Evolutionary conservation across 345 rosid genomes (phyloP).

Genomic region (Brassica incana): DNA sequence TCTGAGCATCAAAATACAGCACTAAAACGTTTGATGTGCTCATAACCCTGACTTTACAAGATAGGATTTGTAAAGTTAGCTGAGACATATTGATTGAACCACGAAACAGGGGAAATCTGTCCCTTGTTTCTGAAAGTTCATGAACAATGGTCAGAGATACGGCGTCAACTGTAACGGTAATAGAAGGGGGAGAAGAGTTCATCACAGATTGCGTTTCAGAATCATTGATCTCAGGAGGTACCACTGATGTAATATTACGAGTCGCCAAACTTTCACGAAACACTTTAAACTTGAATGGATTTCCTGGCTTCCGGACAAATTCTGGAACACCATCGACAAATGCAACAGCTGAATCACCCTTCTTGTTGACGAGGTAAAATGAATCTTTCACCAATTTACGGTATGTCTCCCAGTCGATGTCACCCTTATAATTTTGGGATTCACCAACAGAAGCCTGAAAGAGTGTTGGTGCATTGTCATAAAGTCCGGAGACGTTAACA

Average conservation of each 20-base stretch:
- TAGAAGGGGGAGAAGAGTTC: constrained; percentile 51
- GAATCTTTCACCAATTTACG: constrained; percentile 57
- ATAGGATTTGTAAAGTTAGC: constrained; percentile 58
- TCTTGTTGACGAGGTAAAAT: constrained; percentile 80
- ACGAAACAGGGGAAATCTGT: constrained; percentile 68
- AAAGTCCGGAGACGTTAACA: constrained; percentile 65
- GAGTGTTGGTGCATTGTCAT: constrained; percentile 59
- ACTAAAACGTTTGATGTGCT: constrained; percentile 49
- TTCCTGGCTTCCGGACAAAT: constrained; percentile 91
- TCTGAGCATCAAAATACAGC: constrained; percentile 68
- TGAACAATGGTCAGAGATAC: constrained; percentile 69
- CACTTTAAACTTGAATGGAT: constrained; percentile 84
- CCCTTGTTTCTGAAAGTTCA: constrained; percentile 68
- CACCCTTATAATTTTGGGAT: constrained; percentile 56
- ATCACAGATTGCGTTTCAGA: constrained; percentile 45
- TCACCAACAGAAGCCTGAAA: constrained; percentile 60
- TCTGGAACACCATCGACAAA: constrained; percentile 72
- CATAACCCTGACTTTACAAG: constrained; percentile 67
- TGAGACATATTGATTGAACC: constrained; percentile 52
- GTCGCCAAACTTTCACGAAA: constrained; percentile 44
- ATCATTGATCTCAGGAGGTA: constrained; percentile 32
- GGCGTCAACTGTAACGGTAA: constrained; percentile 54
- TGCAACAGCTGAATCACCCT: constrained; percentile 78
- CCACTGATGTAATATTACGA: constrained; percentile 39
- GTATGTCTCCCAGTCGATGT: constrained; percentile 62